Evolutionary conservation across 179 eudicot genomes (phyloP).

Genomic region (Corrigiola litoralis): DNA sequence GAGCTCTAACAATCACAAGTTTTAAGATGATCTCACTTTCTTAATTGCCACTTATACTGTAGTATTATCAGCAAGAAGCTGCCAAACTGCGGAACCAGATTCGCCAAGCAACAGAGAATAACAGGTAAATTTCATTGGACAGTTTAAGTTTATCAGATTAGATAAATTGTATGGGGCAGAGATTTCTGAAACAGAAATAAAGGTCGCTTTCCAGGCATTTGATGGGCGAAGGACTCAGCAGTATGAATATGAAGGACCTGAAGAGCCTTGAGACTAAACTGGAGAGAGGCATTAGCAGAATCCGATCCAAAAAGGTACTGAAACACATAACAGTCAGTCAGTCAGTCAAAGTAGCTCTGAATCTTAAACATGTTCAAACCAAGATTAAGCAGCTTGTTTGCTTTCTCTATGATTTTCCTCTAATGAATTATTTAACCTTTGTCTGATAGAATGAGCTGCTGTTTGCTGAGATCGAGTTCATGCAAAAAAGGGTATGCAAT

Average conservation of each 20-base stretch:
- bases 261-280: conserved; percentile 60
- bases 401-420: not conserved
- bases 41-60: not conserved
- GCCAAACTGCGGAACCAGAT: conserved; percentile 68
- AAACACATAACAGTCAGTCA: no score
- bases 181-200: conserved; percentile 18
- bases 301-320: conserved; percentile 84
- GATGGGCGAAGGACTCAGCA: conserved; percentile 72
- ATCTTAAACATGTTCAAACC: no score
- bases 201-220: conserved; percentile 56
- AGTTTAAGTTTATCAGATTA: not conserved
- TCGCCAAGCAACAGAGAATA: conserved; percentile 48
- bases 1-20: no score
- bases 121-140: conserved; percentile 49
- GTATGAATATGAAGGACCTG: conserved; percentile 48
- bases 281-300: conserved; percentile 65
- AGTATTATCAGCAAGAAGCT: conserved; percentile 95
- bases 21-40: not conserved
- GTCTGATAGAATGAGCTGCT: conserved; percentile 78
- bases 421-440: not conserved
- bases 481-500: conserved; percentile 86
- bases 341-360: no score
- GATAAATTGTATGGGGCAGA: not conserved
- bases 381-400: no score
- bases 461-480: conserved; percentile 89